Evolutionary conservation across 108 stramenopile species (phyloP).

Genomic region (Mediolabrus comicus): DNA sequence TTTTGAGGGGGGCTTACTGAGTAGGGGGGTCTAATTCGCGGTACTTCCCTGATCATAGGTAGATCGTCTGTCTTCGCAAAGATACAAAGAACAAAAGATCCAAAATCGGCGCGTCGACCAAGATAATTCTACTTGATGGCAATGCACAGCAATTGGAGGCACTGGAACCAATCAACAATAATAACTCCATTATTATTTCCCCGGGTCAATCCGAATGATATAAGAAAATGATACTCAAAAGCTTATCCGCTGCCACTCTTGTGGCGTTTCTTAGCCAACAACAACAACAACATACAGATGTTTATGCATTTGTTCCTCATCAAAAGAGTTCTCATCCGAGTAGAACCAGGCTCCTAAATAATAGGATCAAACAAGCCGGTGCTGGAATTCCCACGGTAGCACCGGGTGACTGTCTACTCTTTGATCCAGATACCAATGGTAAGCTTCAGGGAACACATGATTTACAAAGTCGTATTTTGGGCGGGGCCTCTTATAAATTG

Average conservation of each 20-base stretch:
- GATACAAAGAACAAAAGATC: no score
- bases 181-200: no score
- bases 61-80: no score
- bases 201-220: no score
- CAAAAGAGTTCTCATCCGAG: background rate
- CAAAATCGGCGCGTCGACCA: no score
- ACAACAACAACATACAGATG: no score
- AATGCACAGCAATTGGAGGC: no score
- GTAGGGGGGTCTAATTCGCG: no score
- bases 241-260: background rate
- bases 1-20: no score
- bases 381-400: slow-evolving; percentile 48
- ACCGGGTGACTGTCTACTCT: slow-evolving; percentile 45
- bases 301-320: background rate
- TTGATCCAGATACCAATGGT: slow-evolving; percentile 67
- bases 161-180: no score
- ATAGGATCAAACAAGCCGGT: slow-evolving; percentile 26
- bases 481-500: background rate
- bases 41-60: no score
- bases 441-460: slow-evolving; percentile 53
- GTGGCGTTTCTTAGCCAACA: background rate
- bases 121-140: no score
- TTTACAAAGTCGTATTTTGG: slow-evolving; percentile 38
- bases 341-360: background rate
- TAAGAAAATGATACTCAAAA: background rate